Base-by-base conservation (phyloP, 345 rosid genomes). In the Arabis alpina region DNA sequence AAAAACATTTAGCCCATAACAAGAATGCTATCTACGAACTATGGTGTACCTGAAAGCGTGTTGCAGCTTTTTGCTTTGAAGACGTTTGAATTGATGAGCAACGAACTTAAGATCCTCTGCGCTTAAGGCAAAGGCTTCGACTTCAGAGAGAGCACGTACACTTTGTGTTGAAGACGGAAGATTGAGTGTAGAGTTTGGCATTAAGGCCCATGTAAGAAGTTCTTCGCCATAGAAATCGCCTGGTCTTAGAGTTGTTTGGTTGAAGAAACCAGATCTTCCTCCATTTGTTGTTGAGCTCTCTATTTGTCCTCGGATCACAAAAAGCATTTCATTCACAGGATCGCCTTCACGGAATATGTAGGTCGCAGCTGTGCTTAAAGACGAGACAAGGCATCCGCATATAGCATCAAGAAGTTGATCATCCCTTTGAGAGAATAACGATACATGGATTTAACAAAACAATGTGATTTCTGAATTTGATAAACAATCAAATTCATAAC, bases 191-290 rank as follows among this genome's bases (percentile, higher is more conserved):
- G 96, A 80, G 78, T 68, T 83, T 10, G 99, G 99, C 89, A 88
- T 84, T 62, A 94, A 71, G 15, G 99, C 93, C 99, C 99, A 94
- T 30, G 96, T 89, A 13, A 94, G 88, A 68, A 89, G 80, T 57
- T 94, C 97, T 78, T 94, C 99, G 0, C 96, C 99, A 0, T 93
- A 89, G 83, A 94, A 94, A 76, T 94, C 97, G 0, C 97, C 95
- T 0, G 97, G 93, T 53, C 91, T 81, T 16, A 91, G 88, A 14
- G 83, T 88, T 65, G 93, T 94, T 51, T 95, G 82, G 80, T 94
- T 91, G 79, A 86, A 94, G 85, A 91, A 91, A 28, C 95, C 95
- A 6, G 93, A 75, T 57, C 96, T 79, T 64, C 99, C 99, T 66
- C 97, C 99, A 30, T 91, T 84, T 2, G 97, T 91, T 2, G 97